Conservation (phyloP, 208 protist species). For the Borovskyia barvae region DNA sequence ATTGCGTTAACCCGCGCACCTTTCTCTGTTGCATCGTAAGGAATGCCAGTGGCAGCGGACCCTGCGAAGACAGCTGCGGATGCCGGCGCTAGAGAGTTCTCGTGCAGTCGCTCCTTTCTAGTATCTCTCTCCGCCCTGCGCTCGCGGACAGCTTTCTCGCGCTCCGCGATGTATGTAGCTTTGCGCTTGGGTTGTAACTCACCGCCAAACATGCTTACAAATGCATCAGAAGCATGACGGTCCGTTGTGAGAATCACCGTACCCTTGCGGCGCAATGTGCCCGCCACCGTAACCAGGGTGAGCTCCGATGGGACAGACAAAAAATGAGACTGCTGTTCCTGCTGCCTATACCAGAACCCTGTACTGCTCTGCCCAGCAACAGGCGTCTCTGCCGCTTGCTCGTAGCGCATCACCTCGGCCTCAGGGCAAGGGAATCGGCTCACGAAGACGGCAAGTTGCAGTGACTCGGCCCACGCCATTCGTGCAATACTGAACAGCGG, state of each 20-base stretch:
- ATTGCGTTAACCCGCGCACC: constrained; percentile 46
- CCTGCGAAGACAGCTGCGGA: not conserved
- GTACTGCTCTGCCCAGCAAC: constrained; percentile 9
- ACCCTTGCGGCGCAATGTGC: constrained; percentile 30
- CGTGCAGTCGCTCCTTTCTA: constrained; percentile 21
- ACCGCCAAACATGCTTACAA: constrained; percentile 49
- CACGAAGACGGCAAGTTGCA: constrained; percentile 55
- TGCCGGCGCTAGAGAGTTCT: not conserved
- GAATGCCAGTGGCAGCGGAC: not conserved
- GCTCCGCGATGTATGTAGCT: constrained; percentile 7
- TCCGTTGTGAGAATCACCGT: constrained; percentile 35
- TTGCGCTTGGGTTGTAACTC: constrained; percentile 35
- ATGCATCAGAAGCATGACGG: constrained; percentile 32
- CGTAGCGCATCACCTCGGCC: constrained; percentile 14
- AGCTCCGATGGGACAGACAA: constrained; percentile 30
- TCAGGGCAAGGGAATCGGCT: constrained; percentile 39
- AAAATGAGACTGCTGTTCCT: constrained; percentile 20
- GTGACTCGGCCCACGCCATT: constrained; percentile 52
- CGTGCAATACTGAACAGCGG: constrained; percentile 36
- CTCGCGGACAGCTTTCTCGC: constrained; percentile 11
- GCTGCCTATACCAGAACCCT: constrained; percentile 3
- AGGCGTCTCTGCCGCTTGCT: constrained; percentile 4
- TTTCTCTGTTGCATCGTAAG: constrained; percentile 28
- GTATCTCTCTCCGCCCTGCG: constrained; percentile 18
- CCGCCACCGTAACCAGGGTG: constrained; percentile 45